phyloP scores from a whole-genome alignment of 495 filamentous ascomycete species.

The Aspergillus saccharolyticus region DNA sequence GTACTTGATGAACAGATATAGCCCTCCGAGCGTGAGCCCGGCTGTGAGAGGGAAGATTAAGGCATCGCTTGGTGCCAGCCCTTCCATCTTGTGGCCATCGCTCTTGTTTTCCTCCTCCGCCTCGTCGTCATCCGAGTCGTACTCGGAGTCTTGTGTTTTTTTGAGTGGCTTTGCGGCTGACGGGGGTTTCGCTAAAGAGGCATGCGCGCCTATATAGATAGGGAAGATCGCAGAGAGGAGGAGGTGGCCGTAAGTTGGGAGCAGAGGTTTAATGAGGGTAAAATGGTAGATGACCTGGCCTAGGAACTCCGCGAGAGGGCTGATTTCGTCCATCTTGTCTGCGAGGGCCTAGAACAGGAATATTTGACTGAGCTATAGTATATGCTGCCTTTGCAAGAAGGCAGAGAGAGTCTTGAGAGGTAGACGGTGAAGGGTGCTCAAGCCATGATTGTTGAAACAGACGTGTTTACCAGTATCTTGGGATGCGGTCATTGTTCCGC shows the following conservation, averaged over 20 bases:
- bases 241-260: constrained; percentile 66
- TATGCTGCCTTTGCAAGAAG: neutral
- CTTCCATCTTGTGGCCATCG: constrained; percentile 58
- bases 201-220: constrained; percentile 67
- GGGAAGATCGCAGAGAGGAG: constrained; percentile 64
- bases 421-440: neutral
- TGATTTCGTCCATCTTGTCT: constrained; percentile 38
- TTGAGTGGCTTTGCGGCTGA: constrained; percentile 66
- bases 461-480: constrained; percentile 10
- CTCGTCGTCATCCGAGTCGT: constrained; percentile 46
- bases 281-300: constrained; percentile 49
- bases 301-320: constrained; percentile 43
- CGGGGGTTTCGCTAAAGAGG: constrained; percentile 67
- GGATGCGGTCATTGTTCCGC: constrained; percentile 6
- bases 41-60: constrained; percentile 83
- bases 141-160: constrained; percentile 48
- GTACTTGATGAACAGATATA: constrained; percentile 90
- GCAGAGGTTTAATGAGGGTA: constrained; percentile 43
- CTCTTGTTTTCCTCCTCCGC: constrained; percentile 44
- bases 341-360: neutral
- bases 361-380: neutral
- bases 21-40: constrained; percentile 61
- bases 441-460: constrained; percentile 12
- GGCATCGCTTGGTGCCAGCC: constrained; percentile 73
- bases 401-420: neutral